These are phyloP conservation scores for Trichoderma sp. DNA, from an alignment of 2,329 filamentous ascomycete genomes.

Conservation along the genomic window DNA sequence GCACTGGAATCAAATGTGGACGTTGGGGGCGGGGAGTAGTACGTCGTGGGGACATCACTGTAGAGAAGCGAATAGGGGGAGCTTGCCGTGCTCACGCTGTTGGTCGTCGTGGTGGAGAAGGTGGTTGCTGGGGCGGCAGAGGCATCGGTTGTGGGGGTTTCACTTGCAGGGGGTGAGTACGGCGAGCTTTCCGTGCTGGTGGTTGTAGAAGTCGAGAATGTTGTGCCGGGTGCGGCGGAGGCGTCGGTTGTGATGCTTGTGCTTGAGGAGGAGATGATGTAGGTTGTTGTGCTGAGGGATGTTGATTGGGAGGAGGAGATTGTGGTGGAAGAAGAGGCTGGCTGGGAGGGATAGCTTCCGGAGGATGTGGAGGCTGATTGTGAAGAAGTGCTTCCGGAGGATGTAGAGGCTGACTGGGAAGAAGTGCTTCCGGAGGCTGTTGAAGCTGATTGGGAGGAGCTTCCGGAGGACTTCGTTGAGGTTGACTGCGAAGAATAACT, in stretches of 20 bases:
- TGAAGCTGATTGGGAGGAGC: background rate
- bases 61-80: background rate
- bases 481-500: background rate
- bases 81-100: background rate
- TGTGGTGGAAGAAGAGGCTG: background rate
- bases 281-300: background rate
- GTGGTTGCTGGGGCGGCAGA: constrained; percentile 7
- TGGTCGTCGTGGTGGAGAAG: background rate
- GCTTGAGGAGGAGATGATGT: background rate
- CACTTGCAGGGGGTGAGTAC: background rate
- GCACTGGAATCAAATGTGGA: background rate
- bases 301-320: background rate
- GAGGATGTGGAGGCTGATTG: background rate
- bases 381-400: background rate
- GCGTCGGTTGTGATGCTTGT: background rate
- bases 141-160: background rate
- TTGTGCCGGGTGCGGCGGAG: background rate
- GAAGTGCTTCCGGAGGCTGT: background rate
- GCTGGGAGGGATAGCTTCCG: background rate
- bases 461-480: background rate
- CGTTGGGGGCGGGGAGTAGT: too few species aligned
- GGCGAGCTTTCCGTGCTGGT: background rate
- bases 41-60: background rate
- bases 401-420: background rate
- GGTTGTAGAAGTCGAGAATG: background rate